Conservation (phyloP, 2,329 filamentous ascomycete genomes). For the Talaromyces sp. region DNA sequence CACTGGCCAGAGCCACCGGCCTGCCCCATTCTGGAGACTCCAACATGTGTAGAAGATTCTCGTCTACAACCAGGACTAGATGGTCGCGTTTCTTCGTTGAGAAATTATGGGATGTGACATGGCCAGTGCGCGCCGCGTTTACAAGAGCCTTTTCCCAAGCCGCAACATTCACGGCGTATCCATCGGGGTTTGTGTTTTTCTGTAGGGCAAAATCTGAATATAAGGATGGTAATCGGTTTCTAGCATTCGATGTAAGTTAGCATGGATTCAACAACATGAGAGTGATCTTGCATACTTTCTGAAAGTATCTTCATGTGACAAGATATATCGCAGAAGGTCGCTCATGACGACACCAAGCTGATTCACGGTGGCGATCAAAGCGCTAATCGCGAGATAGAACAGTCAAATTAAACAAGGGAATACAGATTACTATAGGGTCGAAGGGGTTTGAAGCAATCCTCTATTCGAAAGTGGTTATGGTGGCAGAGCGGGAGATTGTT, state of each 20-base stretch:
- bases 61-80: slow-evolving; percentile 52
- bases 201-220: slow-evolving; percentile 83
- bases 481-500: background rate
- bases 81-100: slow-evolving; percentile 41
- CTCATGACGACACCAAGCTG: slow-evolving; percentile 32
- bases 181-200: slow-evolving; percentile 74
- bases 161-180: slow-evolving; percentile 73
- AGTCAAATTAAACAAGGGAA: background rate
- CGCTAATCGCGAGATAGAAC: background rate
- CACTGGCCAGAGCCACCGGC: slow-evolving; percentile 75
- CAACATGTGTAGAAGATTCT: slow-evolving; percentile 66
- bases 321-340: slow-evolving; percentile 66
- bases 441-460: background rate
- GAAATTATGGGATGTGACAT: slow-evolving; percentile 42
- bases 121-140: slow-evolving; percentile 64
- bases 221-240: slow-evolving; percentile 74
- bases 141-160: slow-evolving; percentile 76
- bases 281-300: slow-evolving; percentile 44
- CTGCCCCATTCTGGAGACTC: slow-evolving; percentile 75
- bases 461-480: background rate
- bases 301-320: slow-evolving; percentile 60
- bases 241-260: background rate
- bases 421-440: background rate
- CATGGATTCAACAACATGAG: background rate
- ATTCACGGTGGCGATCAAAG: background rate